Percentiles rank a stretch among this genome's conserved stretches.
Conservation (phyloP, 1,139 yeast genomes). For the Kurtzmaniella quercitrusa region DNA sequence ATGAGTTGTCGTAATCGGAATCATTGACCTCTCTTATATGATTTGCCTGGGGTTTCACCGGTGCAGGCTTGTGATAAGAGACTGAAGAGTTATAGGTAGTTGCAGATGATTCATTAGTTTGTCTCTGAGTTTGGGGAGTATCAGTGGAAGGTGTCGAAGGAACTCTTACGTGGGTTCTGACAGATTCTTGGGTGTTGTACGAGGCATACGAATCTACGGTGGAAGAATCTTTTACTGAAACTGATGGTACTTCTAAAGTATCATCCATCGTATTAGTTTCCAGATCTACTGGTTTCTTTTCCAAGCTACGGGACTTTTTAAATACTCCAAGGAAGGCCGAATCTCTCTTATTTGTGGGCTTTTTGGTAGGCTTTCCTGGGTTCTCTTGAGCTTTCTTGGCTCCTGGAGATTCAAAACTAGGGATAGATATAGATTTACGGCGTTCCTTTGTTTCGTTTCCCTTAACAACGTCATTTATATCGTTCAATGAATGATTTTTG, state of each 20-base stretch:
- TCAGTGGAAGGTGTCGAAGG: constrained; percentile 1
- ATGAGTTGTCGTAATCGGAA: constrained; percentile 12
- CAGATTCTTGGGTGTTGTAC: background rate
- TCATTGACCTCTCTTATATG: constrained; percentile 35
- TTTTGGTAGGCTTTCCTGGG: background rate
- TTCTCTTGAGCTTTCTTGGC: background rate
- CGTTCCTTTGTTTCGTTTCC: background rate
- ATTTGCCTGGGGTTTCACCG: constrained; percentile 18
- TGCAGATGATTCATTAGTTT: background rate
- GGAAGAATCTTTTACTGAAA: background rate
- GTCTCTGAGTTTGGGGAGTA: constrained; percentile 4
- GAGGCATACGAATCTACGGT: background rate
- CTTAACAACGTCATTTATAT: constrained; percentile 4
- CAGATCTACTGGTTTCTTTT: background rate
- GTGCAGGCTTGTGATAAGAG: constrained; percentile 12
- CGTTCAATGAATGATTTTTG: constrained; percentile 22
- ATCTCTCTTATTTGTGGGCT: constrained; percentile 1
- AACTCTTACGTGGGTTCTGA: background rate
- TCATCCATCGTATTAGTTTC: background rate
- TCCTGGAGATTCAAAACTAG: background rate
- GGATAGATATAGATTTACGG: background rate
- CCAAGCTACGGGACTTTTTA: background rate
- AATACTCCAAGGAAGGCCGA: background rate
- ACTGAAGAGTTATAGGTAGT: background rate
- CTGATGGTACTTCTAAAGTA: background rate